These are phyloP conservation scores for Ascocoryne sarcoides DNA, from an alignment of 2,329 filamentous ascomycete species.

Conservation along the genomic window DNA sequence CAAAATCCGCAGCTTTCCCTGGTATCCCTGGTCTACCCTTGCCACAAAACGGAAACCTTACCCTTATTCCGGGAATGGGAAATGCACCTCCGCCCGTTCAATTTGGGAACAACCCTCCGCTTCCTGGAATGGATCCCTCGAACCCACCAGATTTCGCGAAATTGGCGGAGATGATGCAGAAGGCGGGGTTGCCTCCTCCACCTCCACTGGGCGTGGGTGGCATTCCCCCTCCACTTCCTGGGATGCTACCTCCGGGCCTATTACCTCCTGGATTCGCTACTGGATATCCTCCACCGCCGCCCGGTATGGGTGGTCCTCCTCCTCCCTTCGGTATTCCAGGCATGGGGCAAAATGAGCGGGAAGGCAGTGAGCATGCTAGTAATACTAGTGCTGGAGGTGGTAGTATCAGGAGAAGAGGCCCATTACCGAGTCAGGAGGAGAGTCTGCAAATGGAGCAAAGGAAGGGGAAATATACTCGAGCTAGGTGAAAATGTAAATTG, in stretches of 20 bases:
- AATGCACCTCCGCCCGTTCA: constrained; percentile 21
- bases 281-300: constrained; percentile 28
- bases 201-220: constrained; percentile 32
- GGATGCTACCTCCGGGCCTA: constrained; percentile 39
- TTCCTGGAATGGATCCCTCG: constrained; percentile 48
- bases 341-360: constrained; percentile 11
- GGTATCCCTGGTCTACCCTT: constrained; percentile 30
- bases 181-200: constrained; percentile 53
- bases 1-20: constrained; percentile 46
- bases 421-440: constrained; percentile 76
- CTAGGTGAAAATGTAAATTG: too few relatives aligned
- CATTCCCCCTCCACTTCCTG: constrained; percentile 31
- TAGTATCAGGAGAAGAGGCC: constrained; percentile 50
- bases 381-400: constrained; percentile 30
- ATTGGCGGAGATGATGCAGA: constrained; percentile 56
- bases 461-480: constrained; percentile 49
- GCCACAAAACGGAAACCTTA: constrained; percentile 23
- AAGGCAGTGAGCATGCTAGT: neutral
- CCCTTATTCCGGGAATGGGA: constrained; percentile 31
- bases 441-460: constrained; percentile 71
- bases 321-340: constrained; percentile 23
- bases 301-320: constrained; percentile 33
- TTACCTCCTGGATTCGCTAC: constrained; percentile 34
- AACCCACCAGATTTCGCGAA: constrained; percentile 54
- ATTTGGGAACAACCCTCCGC: constrained; percentile 29